A percentile compares a stretch with the other conserved stretches of the same genome.
phyloP scores from a whole-genome alignment of 2,329 filamentous ascomycete genomes.

The Hypomyces perniciosus region DNA sequence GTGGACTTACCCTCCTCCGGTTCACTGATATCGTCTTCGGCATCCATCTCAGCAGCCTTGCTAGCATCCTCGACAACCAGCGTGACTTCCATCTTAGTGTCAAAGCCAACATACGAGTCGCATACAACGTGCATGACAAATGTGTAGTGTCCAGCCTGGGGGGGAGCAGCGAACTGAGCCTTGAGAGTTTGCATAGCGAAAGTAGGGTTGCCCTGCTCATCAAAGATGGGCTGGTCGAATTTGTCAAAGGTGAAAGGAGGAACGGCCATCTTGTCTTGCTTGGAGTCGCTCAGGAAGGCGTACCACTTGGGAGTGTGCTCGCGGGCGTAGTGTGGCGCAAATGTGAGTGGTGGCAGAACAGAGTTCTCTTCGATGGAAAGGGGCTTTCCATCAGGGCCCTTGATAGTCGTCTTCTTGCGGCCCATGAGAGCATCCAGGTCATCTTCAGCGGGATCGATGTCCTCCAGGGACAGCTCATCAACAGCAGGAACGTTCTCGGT shows the following conservation, averaged over 20 bases:
- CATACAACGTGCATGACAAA: conserved; percentile 93
- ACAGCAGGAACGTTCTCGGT: conserved; percentile 67
- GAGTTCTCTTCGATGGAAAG: conserved; percentile 54
- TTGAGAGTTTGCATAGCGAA: conserved; percentile 95
- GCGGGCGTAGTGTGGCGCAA: conserved; percentile 83
- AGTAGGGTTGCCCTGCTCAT: conserved; percentile 75
- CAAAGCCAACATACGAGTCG: conserved; percentile 92
- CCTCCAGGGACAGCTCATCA: conserved; percentile 74
- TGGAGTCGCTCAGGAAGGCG: conserved; percentile 88
- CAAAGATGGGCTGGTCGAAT: conserved; percentile 85
- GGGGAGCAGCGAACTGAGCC: conserved; percentile 93
- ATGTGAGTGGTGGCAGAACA: conserved; percentile 75
- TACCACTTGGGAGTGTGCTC: conserved; percentile 91
- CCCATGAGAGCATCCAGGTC: conserved; percentile 82
- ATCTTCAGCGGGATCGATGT: conserved; percentile 87
- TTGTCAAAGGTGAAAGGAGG: conserved; percentile 91
- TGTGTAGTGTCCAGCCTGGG: conserved; percentile 85
- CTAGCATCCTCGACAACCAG: conserved; percentile 83
- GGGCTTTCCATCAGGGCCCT: conserved; percentile 53
- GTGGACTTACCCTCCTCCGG: conserved; percentile 81
- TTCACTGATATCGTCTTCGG: conserved; percentile 94
- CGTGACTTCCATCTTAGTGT: conserved; percentile 85
- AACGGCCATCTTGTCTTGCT: conserved; percentile 92
- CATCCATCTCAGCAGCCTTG: conserved; percentile 73
- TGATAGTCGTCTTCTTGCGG: conserved; percentile 63